phyloP scores from a whole-genome alignment of 164 flowering plant genomes.

The Nymphaea colorata region DNA sequence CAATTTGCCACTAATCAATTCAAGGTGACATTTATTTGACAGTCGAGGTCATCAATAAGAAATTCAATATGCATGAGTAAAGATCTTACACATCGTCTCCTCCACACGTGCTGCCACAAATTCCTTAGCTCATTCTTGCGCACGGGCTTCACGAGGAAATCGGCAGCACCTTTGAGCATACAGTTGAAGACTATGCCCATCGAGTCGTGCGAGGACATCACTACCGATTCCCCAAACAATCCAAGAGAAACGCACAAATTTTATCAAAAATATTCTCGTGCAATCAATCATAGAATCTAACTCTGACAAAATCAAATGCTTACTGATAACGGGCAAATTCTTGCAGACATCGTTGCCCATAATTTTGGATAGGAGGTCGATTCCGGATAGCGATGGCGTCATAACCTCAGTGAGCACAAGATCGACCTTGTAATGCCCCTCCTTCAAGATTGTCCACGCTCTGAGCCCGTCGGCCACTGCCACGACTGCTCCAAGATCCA shows the following conservation, averaged over 20 bases:
- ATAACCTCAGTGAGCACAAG: slow-evolving; percentile 40
- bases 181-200: slow-evolving; percentile 34
- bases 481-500: slow-evolving; percentile 16
- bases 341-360: slow-evolving; percentile 29
- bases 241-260: not conserved
- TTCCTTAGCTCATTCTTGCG: slow-evolving; percentile 41
- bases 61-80: not conserved
- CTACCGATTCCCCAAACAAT: slow-evolving; percentile 8
- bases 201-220: slow-evolving; percentile 54
- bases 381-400: slow-evolving; percentile 37
- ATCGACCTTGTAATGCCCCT: slow-evolving; percentile 25
- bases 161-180: slow-evolving; percentile 46
- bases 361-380: slow-evolving; percentile 39
- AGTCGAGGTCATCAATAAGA: not conserved
- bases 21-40: not conserved
- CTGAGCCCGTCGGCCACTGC: slow-evolving; percentile 40
- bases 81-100: slow-evolving; percentile 28
- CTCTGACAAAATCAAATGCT: slow-evolving; percentile 3
- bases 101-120: slow-evolving; percentile 57
- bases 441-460: slow-evolving; percentile 33
- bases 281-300: not conserved
- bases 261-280: not conserved
- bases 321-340: slow-evolving; percentile 37
- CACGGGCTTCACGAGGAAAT: slow-evolving; percentile 46
- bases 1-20: not conserved